Base-by-base conservation (phyloP, 176 grass and related monocot species). In the Triticum timopheevii region DNA sequence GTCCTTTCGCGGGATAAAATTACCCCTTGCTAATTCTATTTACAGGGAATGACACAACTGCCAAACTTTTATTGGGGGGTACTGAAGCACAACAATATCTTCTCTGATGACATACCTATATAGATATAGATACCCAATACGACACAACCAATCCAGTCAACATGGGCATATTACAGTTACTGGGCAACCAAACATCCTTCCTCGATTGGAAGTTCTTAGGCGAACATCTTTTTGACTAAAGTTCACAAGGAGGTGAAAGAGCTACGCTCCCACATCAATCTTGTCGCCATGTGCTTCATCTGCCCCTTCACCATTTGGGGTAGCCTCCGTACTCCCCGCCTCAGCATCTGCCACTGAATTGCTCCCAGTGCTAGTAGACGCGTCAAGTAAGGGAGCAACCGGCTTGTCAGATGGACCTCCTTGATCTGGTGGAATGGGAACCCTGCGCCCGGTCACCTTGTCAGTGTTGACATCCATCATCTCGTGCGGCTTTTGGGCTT, bases 391-490 rank as follows among this genome's bases (percentile, higher is more conserved):
- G 20, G 73, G 33, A n/a, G 54, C 38, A 54, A 8, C 78, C 19
- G 2, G 35, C 38, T 86, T 87, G 23, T 28, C 61, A 8, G 10
- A 20, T 17, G 61, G 6, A 74, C 75, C 89, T 12, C 80, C 89
- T 39, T 85, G 80, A 28, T 86, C 69, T 17, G 5, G 1, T 38
- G 82, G 27, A 13, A 69, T 66, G 19, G 74, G 12, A 22, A 92
- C 80, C 61, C 47, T 15, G 49, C 45, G 12, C 45, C 12, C 69
- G 24, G 81, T 83, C 69, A 91, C 81, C 67, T 93, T 78, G 2
- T 93, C 89, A 23, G 91, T 91, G 81, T 91, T 95, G 50, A 87
- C 93, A 75, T 93, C 91, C 91, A 91, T 93, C 81, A 95, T 77
- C 78, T 95, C 93, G 66, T 84, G 86, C 28, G 84, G 73, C 66